These are phyloP conservation scores for Gymnopilus dilepis DNA, from an alignment of 768 basidiomycete genomes.

Conservation along the genomic window DNA sequence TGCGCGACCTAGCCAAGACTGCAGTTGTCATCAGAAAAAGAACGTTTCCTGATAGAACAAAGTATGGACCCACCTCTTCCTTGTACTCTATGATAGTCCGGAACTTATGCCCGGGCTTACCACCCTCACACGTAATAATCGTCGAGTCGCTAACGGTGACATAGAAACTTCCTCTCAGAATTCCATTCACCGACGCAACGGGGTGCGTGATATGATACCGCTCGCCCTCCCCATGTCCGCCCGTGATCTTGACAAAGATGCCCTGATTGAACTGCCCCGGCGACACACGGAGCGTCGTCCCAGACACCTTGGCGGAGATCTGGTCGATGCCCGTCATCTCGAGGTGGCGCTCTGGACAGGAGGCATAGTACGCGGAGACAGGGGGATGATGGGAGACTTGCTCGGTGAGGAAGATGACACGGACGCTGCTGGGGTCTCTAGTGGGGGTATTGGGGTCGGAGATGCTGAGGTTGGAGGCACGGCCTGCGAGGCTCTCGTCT, in stretches of 20 bases:
- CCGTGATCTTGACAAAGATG: constrained; percentile 79
- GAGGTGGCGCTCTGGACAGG: constrained; percentile 74
- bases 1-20: constrained; percentile 91
- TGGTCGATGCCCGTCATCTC: constrained; percentile 88
- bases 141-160: constrained; percentile 83
- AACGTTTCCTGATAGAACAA: neutral
- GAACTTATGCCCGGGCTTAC: constrained; percentile 63
- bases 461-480: constrained; percentile 67
- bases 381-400: constrained; percentile 98
- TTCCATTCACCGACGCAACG: constrained; percentile 87
- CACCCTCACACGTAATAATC: constrained; percentile 81
- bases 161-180: constrained; percentile 91
- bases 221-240: constrained; percentile 78
- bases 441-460: constrained; percentile 27
- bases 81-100: constrained; percentile 92
- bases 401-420: constrained; percentile 86
- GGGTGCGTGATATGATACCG: constrained; percentile 91
- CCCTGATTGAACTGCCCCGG: constrained; percentile 91
- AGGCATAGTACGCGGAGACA: constrained; percentile 82
- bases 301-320: constrained; percentile 90
- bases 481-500: constrained; percentile 50
- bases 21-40: constrained; percentile 4
- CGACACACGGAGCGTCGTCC: constrained; percentile 80
- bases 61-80: constrained; percentile 73
- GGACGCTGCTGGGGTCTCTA: constrained; percentile 46